Base-by-base conservation (phyloP, 768 basidiomycete species). In the Tulasnella sp. region DNA sequence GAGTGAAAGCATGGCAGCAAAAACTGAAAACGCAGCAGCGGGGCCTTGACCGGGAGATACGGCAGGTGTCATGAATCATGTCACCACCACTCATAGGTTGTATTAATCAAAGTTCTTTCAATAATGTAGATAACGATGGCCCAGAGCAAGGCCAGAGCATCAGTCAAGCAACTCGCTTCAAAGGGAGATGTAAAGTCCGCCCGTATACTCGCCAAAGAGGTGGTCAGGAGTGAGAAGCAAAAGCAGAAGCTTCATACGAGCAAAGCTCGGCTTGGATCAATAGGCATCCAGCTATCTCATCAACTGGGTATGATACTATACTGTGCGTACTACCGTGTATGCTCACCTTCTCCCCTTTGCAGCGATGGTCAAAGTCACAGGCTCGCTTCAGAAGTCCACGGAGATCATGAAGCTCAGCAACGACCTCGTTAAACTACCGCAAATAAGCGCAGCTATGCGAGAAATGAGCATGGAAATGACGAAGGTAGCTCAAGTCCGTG, bases 391-490 rank as follows among this genome's bases (percentile, higher is more conserved):
- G 87, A 98, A 96, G 86, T 98, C 96, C 9, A 96, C 97, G 0
- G 97, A 99, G 85, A 98, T 99, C 81, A 99, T 99, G 97, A 99
- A 94, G 87, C 89, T 97, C 60, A 97, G 96, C n/a, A 99, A 97
- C 87, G 88, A 93, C 40, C 89, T 99, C 73, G 88, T 99, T 82
- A 96, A 92, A 84, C 89, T 99, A 22, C 98, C 98, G 24, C 96
- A 99, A 85, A 91, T 99, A 74, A 94, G 93, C 86, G 93, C 92
- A 82, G 90, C 91, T 0, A 99, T 99, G 98, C 91, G 96, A 48
- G 94, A 98, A 84, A 97, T 99, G 96, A 96, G 94, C 83, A 96
- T 97, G 93, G 98, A 99, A 86, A 98, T 99, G 98, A 99, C 95
- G 82, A 99, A 99, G 91, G 97, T 93, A 83, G 58, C 88, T 78